Conservation (phyloP, 1,139 yeast species). For the Geotrichum bryndzae region DNA sequence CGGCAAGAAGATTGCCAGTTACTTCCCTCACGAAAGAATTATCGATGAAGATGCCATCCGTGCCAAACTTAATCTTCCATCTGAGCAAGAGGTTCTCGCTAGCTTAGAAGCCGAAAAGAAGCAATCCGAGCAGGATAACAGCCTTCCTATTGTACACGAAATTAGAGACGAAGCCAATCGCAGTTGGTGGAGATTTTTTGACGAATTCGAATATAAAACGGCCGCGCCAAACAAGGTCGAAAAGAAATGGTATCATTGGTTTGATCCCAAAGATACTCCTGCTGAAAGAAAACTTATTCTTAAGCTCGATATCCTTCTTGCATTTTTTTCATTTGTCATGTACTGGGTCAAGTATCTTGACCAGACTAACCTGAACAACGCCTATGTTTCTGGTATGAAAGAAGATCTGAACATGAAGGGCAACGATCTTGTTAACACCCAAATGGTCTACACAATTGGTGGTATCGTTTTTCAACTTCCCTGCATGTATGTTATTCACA, state of each 20-base stretch:
- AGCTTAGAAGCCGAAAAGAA: neutral
- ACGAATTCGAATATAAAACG: constrained; percentile 51
- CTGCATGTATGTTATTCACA: constrained; percentile 36
- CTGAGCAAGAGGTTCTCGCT: neutral
- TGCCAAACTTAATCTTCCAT: neutral
- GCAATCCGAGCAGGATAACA: neutral
- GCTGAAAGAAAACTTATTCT: constrained; percentile 49
- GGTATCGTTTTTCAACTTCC: constrained; percentile 52
- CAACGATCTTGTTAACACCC: constrained; percentile 59
- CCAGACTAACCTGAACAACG: constrained; percentile 50
- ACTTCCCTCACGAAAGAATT: constrained; percentile 9
- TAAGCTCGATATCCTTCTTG: constrained; percentile 57
- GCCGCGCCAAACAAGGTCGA: neutral
- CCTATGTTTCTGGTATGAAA: constrained; percentile 63
- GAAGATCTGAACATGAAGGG: constrained; percentile 56
- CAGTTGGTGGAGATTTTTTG: constrained; percentile 57
- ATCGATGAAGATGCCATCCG: constrained; percentile 11
- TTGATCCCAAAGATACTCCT: constrained; percentile 50
- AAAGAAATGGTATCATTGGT: constrained; percentile 54
- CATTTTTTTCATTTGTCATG: constrained; percentile 54
- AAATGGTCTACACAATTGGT: constrained; percentile 54
- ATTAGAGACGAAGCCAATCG: constrained; percentile 47
- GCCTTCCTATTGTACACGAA: constrained; percentile 5
- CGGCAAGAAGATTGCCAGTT: neutral
- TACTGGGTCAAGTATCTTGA: constrained; percentile 71